These are phyloP conservation scores for Irpex lacteus DNA, from an alignment of 1,284 basidiomycete genomes.

Conservation along the genomic window DNA sequence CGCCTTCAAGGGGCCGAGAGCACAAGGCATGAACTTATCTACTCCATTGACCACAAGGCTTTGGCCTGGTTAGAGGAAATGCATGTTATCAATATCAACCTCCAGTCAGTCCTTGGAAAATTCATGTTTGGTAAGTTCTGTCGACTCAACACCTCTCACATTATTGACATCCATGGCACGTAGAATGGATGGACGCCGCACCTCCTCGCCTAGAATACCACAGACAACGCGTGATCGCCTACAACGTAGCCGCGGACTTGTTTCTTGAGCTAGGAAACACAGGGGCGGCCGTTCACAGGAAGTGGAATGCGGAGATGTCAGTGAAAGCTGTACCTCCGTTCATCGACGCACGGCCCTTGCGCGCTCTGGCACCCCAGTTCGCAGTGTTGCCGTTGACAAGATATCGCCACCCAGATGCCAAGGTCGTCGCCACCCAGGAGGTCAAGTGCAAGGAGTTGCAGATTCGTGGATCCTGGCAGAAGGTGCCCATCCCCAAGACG, in stretches of 20 bases:
- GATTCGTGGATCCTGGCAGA: constrained; percentile 25
- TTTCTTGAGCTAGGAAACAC: constrained; percentile 23
- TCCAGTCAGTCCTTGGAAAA: neutral
- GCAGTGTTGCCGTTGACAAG: neutral
- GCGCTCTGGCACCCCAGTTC: neutral
- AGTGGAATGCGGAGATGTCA: constrained; percentile 14
- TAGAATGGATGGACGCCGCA: neutral
- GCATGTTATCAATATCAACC: neutral
- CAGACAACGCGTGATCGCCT: constrained; percentile 16
- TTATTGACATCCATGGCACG: neutral
- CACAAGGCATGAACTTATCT: neutral
- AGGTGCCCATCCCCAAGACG: constrained; percentile 19
- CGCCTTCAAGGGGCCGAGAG: neutral
- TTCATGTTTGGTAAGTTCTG: neutral
- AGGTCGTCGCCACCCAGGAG: constrained; percentile 11
- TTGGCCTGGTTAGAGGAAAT: neutral
- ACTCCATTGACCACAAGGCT: neutral
- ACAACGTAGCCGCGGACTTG: constrained; percentile 17
- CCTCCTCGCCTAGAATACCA: constrained; percentile 15
- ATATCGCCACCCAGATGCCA: constrained; percentile 21
- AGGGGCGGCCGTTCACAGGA: constrained; percentile 18
- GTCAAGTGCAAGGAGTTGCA: constrained; percentile 17
- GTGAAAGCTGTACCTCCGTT: constrained; percentile 7
- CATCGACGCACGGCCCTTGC: neutral
- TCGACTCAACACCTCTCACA: too few species aligned